Conservation (phyloP, 225 moss, liverwort and hornwort genomes). For the Polytrichum commune region DNA sequence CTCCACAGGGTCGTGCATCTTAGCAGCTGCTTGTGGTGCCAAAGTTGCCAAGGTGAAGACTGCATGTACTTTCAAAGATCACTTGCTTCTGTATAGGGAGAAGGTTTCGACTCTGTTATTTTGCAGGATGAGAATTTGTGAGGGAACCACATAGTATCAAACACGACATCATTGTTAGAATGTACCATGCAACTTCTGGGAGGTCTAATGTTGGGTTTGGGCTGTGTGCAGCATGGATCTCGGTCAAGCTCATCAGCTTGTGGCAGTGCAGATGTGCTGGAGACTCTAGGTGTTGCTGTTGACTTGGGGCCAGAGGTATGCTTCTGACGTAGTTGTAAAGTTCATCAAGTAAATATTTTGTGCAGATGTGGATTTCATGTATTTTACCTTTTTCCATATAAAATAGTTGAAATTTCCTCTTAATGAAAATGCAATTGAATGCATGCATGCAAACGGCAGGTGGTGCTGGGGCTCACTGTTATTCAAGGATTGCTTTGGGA, state of each 20-base stretch:
- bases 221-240: conserved; percentile 66
- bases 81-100: not conserved
- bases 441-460: no score
- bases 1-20: conserved; percentile 86
- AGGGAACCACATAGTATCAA: conserved; percentile 3
- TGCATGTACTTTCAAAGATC: not conserved
- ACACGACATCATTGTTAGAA: no score
- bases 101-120: not conserved
- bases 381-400: no score
- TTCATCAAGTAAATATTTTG: no score
- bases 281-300: conserved; percentile 85
- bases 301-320: conserved; percentile 89
- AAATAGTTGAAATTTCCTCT: no score
- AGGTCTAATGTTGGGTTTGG: not conserved
- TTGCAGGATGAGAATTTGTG: not conserved
- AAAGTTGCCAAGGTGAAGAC: conserved; percentile 80
- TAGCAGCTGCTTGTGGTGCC: conserved; percentile 95
- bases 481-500: no score
- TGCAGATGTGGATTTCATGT: no score
- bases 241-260: conserved; percentile 98
- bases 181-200: not conserved
- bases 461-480: no score
- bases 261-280: conserved; percentile 98
- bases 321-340: no score
- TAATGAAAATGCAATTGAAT: no score